These are phyloP conservation scores for Colletotrichum sp. DNA, from an alignment of 2,329 filamentous ascomycete species.

Conservation along the genomic window DNA sequence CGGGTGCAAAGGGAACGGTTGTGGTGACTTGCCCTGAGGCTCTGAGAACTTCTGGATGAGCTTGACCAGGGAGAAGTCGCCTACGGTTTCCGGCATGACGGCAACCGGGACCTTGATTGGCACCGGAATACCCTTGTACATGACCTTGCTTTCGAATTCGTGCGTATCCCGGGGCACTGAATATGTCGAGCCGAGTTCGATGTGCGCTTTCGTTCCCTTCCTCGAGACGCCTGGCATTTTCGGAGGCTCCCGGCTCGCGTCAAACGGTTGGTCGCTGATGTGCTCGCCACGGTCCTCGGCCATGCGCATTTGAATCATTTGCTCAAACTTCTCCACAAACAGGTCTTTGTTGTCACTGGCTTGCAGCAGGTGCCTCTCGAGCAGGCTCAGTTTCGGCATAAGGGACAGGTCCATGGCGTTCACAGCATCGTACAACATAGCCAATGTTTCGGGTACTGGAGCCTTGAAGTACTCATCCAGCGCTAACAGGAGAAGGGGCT, in stretches of 20 bases:
- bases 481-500: slow-evolving; percentile 88
- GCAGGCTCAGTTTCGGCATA: slow-evolving; percentile 82
- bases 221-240: slow-evolving; percentile 58
- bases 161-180: slow-evolving; percentile 91
- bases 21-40: slow-evolving; percentile 80
- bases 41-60: slow-evolving; percentile 93
- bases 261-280: slow-evolving; percentile 46
- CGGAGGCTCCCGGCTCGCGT: slow-evolving; percentile 53
- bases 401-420: slow-evolving; percentile 97
- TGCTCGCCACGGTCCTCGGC: slow-evolving; percentile 63
- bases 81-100: slow-evolving; percentile 92
- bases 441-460: slow-evolving; percentile 85
- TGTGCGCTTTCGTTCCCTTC: slow-evolving; percentile 66
- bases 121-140: slow-evolving; percentile 96
- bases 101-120: slow-evolving; percentile 96
- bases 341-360: slow-evolving; percentile 93
- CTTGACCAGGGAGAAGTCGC: slow-evolving; percentile 97
- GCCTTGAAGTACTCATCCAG: slow-evolving; percentile 97
- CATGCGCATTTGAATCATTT: slow-evolving; percentile 86
- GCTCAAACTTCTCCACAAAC: slow-evolving; percentile 97
- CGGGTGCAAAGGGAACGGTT: slow-evolving; percentile 84
- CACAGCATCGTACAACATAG: slow-evolving; percentile 87
- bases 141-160: slow-evolving; percentile 93
- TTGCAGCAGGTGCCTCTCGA: slow-evolving; percentile 87
- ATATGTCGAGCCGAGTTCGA: slow-evolving; percentile 67